A percentile compares a stretch with the other conserved stretches of the same genome.
These are phyloP conservation scores for Narthecium ossifragum DNA, from an alignment of 106 monocot species.

Conservation along the genomic window DNA sequence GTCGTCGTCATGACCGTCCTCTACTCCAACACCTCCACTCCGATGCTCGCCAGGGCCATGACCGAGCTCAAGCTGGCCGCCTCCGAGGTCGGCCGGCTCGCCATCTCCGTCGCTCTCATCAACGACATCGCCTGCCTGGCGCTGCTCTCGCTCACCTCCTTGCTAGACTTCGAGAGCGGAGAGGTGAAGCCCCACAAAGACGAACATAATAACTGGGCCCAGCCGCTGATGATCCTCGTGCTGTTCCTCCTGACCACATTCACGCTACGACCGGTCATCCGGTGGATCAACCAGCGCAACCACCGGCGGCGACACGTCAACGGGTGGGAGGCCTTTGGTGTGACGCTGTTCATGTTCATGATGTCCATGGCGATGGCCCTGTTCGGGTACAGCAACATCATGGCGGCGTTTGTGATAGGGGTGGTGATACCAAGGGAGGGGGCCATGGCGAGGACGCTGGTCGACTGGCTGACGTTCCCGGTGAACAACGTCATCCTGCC, in stretches of 20 bases:
- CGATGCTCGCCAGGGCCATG: slow-evolving; percentile 18
- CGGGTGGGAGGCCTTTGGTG: slow-evolving; percentile 4
- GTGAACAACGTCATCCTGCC: slow-evolving; percentile 48
- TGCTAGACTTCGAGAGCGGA: neutral
- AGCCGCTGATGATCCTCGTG: no score
- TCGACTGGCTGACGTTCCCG: slow-evolving; percentile 25
- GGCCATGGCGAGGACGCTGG: slow-evolving; percentile 38
- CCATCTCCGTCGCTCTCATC: slow-evolving; percentile 13
- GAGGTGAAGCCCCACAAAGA: neutral
- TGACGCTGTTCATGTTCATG: slow-evolving; percentile 13
- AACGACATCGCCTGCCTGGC: slow-evolving; percentile 25
- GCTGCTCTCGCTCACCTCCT: slow-evolving; percentile 7
- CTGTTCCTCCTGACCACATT: no score
- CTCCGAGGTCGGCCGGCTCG: slow-evolving; percentile 29
- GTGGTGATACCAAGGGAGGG: slow-evolving; percentile 50
- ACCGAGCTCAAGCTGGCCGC: slow-evolving; percentile 19
- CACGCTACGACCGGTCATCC: no score
- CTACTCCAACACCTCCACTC: slow-evolving; percentile 32
- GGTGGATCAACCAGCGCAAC: neutral
- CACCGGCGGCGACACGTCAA: slow-evolving; percentile 23
- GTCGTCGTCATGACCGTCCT: slow-evolving; percentile 18
- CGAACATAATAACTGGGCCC: neutral
- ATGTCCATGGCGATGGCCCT: slow-evolving; percentile 25
- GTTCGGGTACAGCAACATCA: slow-evolving; percentile 44
- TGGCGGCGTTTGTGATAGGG: slow-evolving; percentile 50